A percentile compares a stretch with the other conserved stretches of the same genome.
Conservation (phyloP, 192 early-diverging fungal species). For the Coemansia sp. region DNA sequence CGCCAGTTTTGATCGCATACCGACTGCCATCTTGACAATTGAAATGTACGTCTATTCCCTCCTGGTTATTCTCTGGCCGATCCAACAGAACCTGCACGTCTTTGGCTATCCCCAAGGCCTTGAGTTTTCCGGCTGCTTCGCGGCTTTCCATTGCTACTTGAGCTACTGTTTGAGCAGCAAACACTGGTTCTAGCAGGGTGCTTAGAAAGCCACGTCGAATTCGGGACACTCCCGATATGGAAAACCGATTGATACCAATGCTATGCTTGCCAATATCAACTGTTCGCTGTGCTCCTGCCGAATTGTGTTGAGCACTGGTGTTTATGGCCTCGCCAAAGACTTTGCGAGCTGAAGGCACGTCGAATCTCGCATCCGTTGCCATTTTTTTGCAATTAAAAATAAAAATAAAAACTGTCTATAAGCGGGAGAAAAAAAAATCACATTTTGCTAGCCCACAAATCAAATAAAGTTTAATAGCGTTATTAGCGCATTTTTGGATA, state of each 20-base stretch:
- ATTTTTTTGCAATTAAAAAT: background rate
- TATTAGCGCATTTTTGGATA: background rate
- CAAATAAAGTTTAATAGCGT: too few species aligned
- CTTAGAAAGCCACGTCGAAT: conserved; percentile 27
- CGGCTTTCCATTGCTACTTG: conserved; percentile 27
- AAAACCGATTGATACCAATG: conserved; percentile 5
- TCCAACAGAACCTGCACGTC: conserved; percentile 23
- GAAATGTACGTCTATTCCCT: conserved; percentile 68
- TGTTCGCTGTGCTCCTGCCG: background rate
- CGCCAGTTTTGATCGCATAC: conserved; percentile 79
- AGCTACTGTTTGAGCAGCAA: conserved; percentile 25
- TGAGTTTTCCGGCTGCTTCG: conserved; percentile 40
- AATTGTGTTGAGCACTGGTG: background rate
- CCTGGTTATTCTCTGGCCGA: background rate
- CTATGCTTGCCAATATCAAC: conserved; percentile 14
- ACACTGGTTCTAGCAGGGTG: conserved; percentile 10
- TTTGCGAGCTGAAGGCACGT: too few species aligned
- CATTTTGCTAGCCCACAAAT: too few species aligned
- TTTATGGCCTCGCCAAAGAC: too few species aligned
- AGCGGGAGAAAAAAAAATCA: too few species aligned
- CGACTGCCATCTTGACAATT: conserved; percentile 68
- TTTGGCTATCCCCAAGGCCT: conserved; percentile 43
- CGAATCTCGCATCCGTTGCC: background rate
- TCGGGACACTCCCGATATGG: conserved; percentile 25
- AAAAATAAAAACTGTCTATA: too few species aligned